Percentiles rank a stretch among this genome's conserved stretches.
Conservation (phyloP, 177 flowering plant species). For the Telopea speciosissima region DNA sequence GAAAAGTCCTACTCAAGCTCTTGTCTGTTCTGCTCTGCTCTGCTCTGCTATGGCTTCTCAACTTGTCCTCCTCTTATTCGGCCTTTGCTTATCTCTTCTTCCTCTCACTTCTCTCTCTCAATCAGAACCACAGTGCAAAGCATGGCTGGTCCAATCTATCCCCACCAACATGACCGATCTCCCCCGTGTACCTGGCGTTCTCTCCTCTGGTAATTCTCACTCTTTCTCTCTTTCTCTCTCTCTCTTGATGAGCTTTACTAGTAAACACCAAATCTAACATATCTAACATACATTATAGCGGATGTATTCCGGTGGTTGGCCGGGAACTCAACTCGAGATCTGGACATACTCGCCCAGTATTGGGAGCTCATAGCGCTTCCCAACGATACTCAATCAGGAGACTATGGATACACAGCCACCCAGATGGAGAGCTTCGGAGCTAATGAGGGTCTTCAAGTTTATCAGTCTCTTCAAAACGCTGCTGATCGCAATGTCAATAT, state of each 20-base stretch:
- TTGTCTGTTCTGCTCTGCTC: no score
- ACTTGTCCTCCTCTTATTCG: background rate
- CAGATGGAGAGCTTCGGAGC: conserved; percentile 78
- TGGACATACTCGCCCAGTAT: conserved; percentile 83
- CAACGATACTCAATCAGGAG: conserved; percentile 73
- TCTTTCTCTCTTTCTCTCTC: background rate
- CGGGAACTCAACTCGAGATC: conserved; percentile 50
- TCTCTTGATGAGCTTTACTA: background rate
- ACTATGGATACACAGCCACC: conserved; percentile 69
- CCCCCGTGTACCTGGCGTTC: conserved; percentile 61
- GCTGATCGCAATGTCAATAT: conserved; percentile 69
- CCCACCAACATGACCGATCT: conserved; percentile 91
- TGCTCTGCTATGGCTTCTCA: background rate
- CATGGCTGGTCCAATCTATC: conserved; percentile 93
- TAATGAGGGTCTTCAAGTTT: conserved; percentile 48
- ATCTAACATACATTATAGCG: conserved; percentile 18
- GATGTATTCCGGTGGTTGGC: conserved; percentile 90
- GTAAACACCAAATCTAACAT: no score
- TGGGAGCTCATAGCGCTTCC: conserved; percentile 75
- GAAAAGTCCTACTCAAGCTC: no score
- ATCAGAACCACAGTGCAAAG: conserved; percentile 45
- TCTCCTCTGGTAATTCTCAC: conserved; percentile 52
- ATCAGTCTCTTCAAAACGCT: conserved; percentile 52
- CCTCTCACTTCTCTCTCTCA: conserved; percentile 9
- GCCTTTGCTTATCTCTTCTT: background rate